Evolutionary conservation across 2,329 filamentous ascomycete genomes (phyloP), one percentile per base, ranked within the genome.

Genomic region (Cercospora berteroae): DNA sequence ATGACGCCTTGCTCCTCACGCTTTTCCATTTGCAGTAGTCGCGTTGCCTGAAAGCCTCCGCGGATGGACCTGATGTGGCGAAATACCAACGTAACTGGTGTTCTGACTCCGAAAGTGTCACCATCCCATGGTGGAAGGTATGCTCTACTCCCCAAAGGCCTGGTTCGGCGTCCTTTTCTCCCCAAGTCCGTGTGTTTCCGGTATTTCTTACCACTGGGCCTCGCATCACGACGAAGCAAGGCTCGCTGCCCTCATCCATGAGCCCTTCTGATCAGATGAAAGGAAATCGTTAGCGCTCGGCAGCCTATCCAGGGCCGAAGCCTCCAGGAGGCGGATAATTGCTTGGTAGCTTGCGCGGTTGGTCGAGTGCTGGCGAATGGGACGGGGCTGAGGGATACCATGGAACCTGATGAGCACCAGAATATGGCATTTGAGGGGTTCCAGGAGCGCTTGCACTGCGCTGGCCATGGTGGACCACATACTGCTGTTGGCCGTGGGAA

Each of bases 381-480:
- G 60, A 58, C n/a, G 66, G 60, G 5, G 27, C 39, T 25, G n/a
- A n/a, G n/a, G 63, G 23, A 29, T 52, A 65, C 66, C 66, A 68
- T n/a, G 50, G 50, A 44, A 42, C 18, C 36, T 65, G 66, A 44
- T 58, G 58, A 13, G 50, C 7, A 31, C 56, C 55, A 12, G 61
- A 55, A 42, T 63, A 65, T 25, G 58, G 58, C 18, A 62, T 44
- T 23, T 31, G 31, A 9, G 52, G 61, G 16, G 42, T 27, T 16
- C 61, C 61, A 42, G 61, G 61, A 20, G 56, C 61, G 36, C 61
- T 64, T 16, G 57, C 29, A 55, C 65, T 67, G 44, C 63, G 66
- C 20, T 62, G 66, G 8, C 64, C 66, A 23, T 60, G 63, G 20
- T 42, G 66, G n/a, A 60, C 48, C 55, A 55, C 36, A 42, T 60